Evolutionary conservation across 2,329 filamentous ascomycete genomes (phyloP).

Genomic region (Fusarium euwallaceae): DNA sequence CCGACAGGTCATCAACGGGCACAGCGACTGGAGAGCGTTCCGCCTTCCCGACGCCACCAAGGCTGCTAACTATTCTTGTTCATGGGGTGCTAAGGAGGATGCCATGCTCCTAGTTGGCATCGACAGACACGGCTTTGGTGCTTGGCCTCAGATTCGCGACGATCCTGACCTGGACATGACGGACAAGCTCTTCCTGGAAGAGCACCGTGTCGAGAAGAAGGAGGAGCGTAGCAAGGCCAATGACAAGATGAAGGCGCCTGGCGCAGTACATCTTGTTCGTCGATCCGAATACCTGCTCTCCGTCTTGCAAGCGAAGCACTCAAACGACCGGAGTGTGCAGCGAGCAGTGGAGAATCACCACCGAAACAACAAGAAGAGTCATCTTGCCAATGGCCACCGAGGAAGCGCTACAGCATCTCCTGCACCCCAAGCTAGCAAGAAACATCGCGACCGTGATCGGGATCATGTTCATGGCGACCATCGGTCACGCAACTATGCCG

Average conservation of each 20-base stretch:
- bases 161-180: slow-evolving; percentile 86
- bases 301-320: slow-evolving; percentile 90
- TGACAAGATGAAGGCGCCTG: slow-evolving; percentile 88
- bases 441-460: slow-evolving; percentile 63
- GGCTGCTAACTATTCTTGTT: slow-evolving; percentile 88
- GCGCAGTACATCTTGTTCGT: slow-evolving; percentile 96
- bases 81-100: slow-evolving; percentile 94
- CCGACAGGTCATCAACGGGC: slow-evolving; percentile 76
- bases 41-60: slow-evolving; percentile 93
- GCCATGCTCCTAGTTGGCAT: slow-evolving; percentile 98
- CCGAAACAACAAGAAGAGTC: slow-evolving; percentile 88
- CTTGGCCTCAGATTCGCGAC: slow-evolving; percentile 94
- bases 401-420: slow-evolving; percentile 79
- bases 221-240: slow-evolving; percentile 86
- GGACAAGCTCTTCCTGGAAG: slow-evolving; percentile 96
- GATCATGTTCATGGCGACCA: slow-evolving; percentile 61
- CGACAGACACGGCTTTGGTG: slow-evolving; percentile 92
- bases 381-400: slow-evolving; percentile 70
- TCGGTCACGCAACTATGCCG: slow-evolving; percentile 64
- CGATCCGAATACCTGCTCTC: slow-evolving; percentile 95
- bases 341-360: slow-evolving; percentile 92
- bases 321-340: slow-evolving; percentile 80
- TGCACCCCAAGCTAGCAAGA: slow-evolving; percentile 64
- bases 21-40: slow-evolving; percentile 81
- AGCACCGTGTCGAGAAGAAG: slow-evolving; percentile 98